Percentiles rank a stretch among this genome's conserved stretches.
phyloP scores from a whole-genome alignment of 2,329 filamentous ascomycete genomes.

The Fusarium protoensiforme region DNA sequence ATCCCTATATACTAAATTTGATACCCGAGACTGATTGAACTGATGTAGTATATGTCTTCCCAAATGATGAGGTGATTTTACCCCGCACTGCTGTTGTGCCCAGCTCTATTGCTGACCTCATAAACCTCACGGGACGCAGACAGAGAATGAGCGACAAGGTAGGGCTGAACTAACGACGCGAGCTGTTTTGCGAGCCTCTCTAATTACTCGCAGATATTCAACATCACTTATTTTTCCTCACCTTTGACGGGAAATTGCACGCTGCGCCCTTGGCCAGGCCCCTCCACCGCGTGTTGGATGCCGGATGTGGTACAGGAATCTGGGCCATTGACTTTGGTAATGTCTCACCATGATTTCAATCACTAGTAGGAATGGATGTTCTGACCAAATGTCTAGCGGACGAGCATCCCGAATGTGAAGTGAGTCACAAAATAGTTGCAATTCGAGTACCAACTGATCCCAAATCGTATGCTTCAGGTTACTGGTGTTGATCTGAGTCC shows the following conservation, averaged over 20 bases:
- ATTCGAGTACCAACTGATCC: too few relatives aligned
- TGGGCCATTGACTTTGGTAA: slow-evolving; percentile 23
- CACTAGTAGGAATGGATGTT: background rate
- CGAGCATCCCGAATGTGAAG: slow-evolving; percentile 25
- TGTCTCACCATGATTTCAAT: accelerated
- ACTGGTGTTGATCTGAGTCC: slow-evolving; percentile 26
- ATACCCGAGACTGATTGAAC: background rate
- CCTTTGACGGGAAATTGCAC: slow-evolving; percentile 12
- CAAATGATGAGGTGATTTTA: slow-evolving; percentile 23
- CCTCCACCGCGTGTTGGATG: background rate
- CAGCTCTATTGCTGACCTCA: background rate
- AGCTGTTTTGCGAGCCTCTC: background rate
- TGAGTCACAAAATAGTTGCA: too few relatives aligned
- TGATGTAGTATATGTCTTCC: slow-evolving; percentile 13
- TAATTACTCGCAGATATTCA: slow-evolving; percentile 19
- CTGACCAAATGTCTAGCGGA: slow-evolving; percentile 9
- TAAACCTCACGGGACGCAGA: background rate
- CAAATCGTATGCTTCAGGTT: slow-evolving; percentile 5
- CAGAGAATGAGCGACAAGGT: slow-evolving; percentile 27
- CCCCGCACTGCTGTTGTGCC: background rate
- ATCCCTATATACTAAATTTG: too few relatives aligned
- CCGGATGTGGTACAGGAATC: background rate
- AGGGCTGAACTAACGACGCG: background rate
- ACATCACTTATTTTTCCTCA: slow-evolving; percentile 23
- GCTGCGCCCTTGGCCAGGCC: background rate